These are phyloP conservation scores for Spinacia oleracea DNA, from an alignment of 179 eudicot species.

Conservation along the genomic window DNA sequence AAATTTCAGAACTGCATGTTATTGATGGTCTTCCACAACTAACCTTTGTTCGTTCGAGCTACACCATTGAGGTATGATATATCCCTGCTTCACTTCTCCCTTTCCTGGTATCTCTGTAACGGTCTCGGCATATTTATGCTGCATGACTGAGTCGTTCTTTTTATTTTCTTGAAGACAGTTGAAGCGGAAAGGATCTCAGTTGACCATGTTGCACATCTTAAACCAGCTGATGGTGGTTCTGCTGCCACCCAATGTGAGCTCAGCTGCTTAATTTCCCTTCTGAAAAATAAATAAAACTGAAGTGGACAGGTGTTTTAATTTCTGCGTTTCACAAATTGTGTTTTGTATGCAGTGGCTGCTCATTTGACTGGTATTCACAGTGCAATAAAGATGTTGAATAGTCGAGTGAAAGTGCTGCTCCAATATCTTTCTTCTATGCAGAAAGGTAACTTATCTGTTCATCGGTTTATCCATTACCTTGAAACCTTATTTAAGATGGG, in stretches of 20 bases:
- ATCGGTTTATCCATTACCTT: background rate
- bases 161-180: constrained; percentile 63
- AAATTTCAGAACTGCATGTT: constrained; percentile 74
- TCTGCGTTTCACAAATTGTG: background rate
- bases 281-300: background rate
- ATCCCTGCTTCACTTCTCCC: constrained; percentile 6
- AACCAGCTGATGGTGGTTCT: constrained; percentile 99
- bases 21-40: constrained; percentile 91
- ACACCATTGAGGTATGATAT: constrained; percentile 76
- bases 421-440: constrained; percentile 91
- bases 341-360: constrained; percentile 83
- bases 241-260: constrained; percentile 95
- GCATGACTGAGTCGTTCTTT: constrained; percentile 23
- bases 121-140: background rate
- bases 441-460: constrained; percentile 52
- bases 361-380: constrained; percentile 96
- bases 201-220: constrained; percentile 97
- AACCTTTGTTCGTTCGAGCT: constrained; percentile 88
- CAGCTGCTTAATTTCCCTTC: constrained; percentile 9
- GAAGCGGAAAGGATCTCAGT: constrained; percentile 98
- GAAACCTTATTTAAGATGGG: background rate
- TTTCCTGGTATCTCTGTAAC: background rate
- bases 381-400: constrained; percentile 97
- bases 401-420: constrained; percentile 89
- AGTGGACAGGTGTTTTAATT: background rate